phyloP scores from a whole-genome alignment of 305 asterid species.

The Fraxinus angustifolia region DNA sequence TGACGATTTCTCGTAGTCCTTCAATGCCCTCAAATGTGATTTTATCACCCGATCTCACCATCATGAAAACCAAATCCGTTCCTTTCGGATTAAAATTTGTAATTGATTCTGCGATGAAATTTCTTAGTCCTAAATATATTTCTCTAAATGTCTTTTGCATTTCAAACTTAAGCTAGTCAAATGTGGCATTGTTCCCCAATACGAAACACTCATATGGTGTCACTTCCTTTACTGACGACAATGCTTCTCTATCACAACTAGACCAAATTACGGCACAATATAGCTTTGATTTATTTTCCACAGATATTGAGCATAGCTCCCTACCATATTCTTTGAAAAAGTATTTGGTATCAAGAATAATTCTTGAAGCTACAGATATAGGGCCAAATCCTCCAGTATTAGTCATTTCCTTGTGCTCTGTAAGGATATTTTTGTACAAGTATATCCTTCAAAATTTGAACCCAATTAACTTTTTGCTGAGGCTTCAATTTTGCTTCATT shows the following conservation, averaged over 20 bases:
- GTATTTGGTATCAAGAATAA: constrained; percentile 63
- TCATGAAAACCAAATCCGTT: constrained; percentile 51
- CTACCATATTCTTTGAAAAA: constrained; percentile 49
- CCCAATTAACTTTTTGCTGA: constrained; percentile 41
- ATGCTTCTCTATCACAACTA: constrained; percentile 1
- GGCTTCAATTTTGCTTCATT: constrained; percentile 30
- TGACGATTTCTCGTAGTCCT: background rate
- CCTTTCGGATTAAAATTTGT: constrained; percentile 35
- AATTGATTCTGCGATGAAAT: constrained; percentile 35
- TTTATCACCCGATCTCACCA: constrained; percentile 43
- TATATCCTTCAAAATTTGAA: constrained; percentile 72
- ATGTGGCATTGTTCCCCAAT: constrained; percentile 37
- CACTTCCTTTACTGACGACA: constrained; percentile 10
- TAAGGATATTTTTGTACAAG: constrained; percentile 41
- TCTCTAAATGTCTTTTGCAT: constrained; percentile 60
- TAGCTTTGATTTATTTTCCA: constrained; percentile 30
- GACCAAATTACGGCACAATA: constrained; percentile 42
- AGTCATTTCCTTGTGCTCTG: constrained; percentile 27
- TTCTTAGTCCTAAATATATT: constrained; percentile 46
- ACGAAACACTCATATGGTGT: constrained; percentile 56
- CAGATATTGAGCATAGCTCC: constrained; percentile 10
- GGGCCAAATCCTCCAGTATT: constrained; percentile 26
- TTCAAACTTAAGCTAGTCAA: constrained; percentile 52
- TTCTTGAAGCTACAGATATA: constrained; percentile 57
- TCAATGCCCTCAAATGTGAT: constrained; percentile 43